A percentile compares a stretch with the other conserved stretches of the same genome.
Conservation (phyloP, 495 filamentous ascomycete genomes). For the Hypoxylon rickii region DNA sequence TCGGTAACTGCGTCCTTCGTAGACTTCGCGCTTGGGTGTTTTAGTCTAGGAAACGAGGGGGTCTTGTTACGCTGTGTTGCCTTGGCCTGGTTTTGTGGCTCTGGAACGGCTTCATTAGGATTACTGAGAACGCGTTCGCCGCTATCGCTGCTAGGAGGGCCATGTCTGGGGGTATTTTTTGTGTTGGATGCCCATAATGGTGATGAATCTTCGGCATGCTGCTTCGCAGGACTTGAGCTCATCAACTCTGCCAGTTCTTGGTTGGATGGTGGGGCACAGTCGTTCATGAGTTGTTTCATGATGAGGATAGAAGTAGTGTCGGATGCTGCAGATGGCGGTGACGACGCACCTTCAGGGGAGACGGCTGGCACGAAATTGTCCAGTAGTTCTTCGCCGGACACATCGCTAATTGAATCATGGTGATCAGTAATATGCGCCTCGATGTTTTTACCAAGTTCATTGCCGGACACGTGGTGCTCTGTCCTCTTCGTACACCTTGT, state of each 20-base stretch:
- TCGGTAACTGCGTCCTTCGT: slow-evolving; percentile 6
- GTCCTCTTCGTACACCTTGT: slow-evolving; percentile 7
- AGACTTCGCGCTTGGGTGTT: slow-evolving; percentile 4
- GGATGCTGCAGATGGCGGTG: slow-evolving; percentile 10
- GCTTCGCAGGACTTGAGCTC: slow-evolving; percentile 12
- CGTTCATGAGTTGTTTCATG: slow-evolving; percentile 8
- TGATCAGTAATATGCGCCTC: not conserved
- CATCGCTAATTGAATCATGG: not conserved
- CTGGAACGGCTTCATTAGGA: not conserved
- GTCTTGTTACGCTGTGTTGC: not conserved
- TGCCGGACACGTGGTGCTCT: slow-evolving; percentile 14
- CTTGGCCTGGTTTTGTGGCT: not conserved
- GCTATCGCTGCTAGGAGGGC: not conserved
- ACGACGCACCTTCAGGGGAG: not conserved
- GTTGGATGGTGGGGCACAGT: slow-evolving; percentile 13
- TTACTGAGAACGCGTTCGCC: slow-evolving; percentile 14
- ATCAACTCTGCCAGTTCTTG: slow-evolving; percentile 16
- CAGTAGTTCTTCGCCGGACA: not conserved
- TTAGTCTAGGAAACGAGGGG: not conserved
- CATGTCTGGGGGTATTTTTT: not conserved
- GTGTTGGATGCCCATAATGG: not conserved
- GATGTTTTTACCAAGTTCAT: not conserved
- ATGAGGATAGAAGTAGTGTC: slow-evolving; percentile 25
- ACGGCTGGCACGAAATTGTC: not conserved
- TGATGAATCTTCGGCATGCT: not conserved